Percentiles rank a stretch among this genome's conserved stretches.
phyloP scores from a whole-genome alignment of 2,329 filamentous ascomycete species.

The Talaromyces sp. region DNA sequence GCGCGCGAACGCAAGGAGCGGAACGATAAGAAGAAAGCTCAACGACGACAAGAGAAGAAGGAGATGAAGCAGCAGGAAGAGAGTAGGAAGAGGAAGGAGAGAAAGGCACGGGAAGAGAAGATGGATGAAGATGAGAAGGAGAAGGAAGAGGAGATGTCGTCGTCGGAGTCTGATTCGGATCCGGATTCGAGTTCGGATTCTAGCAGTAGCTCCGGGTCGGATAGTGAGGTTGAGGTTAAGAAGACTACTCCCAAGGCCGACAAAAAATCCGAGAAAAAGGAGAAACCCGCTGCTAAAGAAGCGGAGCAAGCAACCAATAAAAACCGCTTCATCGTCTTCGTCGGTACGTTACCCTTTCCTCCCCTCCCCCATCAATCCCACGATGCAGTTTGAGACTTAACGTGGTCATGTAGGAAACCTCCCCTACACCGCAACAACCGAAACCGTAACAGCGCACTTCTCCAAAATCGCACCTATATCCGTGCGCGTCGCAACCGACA shows the following conservation, averaged over 20 bases:
- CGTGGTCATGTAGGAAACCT: conserved; percentile 66
- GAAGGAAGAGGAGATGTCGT: neutral
- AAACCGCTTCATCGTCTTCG: conserved; percentile 72
- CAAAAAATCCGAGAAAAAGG: conserved; percentile 28
- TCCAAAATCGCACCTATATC: conserved; percentile 67
- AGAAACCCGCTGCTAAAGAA: conserved; percentile 21
- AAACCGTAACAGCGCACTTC: conserved; percentile 72
- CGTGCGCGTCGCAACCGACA: conserved; percentile 72
- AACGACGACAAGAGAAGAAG: conserved; percentile 21
- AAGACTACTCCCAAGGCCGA: conserved; percentile 32
- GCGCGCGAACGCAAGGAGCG: conserved; percentile 18
- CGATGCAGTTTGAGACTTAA: neutral
- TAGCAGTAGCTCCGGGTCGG: conserved; percentile 1
- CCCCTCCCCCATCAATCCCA: neutral
- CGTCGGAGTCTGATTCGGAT: conserved; percentile 13
- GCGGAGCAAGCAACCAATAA: conserved; percentile 35
- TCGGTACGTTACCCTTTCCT: conserved; percentile 51
- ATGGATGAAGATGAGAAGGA: conserved; percentile 1
- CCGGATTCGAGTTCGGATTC: conserved; percentile 14
- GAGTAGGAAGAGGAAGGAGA: conserved; percentile 1
- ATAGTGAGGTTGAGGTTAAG: neutral
- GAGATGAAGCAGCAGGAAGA: conserved; percentile 20
- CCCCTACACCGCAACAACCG: conserved; percentile 74
- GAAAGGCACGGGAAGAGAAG: conserved; percentile 6
- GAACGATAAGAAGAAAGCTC: conserved; percentile 18